Evolutionary conservation across 441 rosid species (phyloP).

Genomic region (Erysimum pusillum): DNA sequence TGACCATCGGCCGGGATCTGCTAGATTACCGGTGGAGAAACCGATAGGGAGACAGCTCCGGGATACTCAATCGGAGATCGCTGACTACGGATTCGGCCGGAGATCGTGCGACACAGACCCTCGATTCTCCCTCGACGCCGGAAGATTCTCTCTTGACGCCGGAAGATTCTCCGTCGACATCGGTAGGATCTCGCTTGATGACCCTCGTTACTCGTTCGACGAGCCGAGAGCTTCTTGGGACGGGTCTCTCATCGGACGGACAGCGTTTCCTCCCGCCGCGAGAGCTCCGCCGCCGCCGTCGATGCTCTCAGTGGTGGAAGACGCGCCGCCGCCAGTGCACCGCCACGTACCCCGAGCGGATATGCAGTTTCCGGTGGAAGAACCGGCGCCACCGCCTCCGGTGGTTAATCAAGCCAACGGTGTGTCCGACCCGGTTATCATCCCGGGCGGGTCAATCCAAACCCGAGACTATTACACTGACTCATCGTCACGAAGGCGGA

Average conservation of each 20-base stretch:
- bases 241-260: conserved; percentile 82
- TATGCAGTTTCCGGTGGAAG: conserved; percentile 92
- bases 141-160: conserved; percentile 82
- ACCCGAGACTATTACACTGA: conserved; percentile 94
- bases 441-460: conserved; percentile 92
- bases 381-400: conserved; percentile 49
- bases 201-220: conserved; percentile 86
- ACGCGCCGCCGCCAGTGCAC: conserved; percentile 63
- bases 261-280: conserved; percentile 77
- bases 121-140: conserved; percentile 91
- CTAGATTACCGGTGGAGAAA: conserved; percentile 93
- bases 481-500: conserved; percentile 83
- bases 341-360: conserved; percentile 73
- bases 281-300: conserved; percentile 78
- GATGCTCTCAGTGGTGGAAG: conserved; percentile 92
- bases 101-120: conserved; percentile 99
- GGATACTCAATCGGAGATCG: conserved; percentile 98
- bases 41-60: conserved; percentile 91
- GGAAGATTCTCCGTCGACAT: conserved; percentile 89
- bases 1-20: conserved; percentile 66
- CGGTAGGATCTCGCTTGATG: conserved; percentile 79
- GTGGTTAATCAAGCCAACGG: conserved; percentile 51
- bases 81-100: conserved; percentile 96
- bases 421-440: conserved; percentile 56
- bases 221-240: conserved; percentile 99